Evolutionary conservation across 1,284 basidiomycete genomes (phyloP), one percentile per base, ranked within the genome.

Genomic region (Apiotrichum domesticum): DNA sequence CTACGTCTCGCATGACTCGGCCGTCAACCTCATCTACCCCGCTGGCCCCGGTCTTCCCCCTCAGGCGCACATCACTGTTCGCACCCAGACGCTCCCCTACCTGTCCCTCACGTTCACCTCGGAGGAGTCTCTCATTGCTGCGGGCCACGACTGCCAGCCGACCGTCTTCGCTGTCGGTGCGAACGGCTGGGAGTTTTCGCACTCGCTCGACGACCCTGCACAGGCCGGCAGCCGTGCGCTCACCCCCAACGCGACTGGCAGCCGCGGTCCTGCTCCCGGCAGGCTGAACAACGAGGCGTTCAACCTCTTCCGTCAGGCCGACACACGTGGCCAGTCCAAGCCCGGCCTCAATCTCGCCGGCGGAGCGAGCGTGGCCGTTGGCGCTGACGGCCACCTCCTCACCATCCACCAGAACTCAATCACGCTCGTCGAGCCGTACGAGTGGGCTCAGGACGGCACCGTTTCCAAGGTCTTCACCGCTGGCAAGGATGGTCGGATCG

Each of bases 371-470:
- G 21, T 21, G 21, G 65, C 68, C 21, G 53, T 73, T 42, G 62
- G 72, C 55, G 75, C 46, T 71, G 79, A 51, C 85, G 90, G 69
- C 10, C 88, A 88, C 73, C 79, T 90, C 60, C 73, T 68, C 67
- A 98, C 95, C 3, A 84, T 96, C 44, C 96, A 98, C 76, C 95
- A 98, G 81, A 99, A 98, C 79, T 96, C 94, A 44, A 98, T 99
- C 77, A 98, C 93, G n/a, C 87, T 81, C 65, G 81, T 96, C 47
- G 80, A 90, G 55, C 79, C 87, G 33, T 95, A 90, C 67, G 86
- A 87, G 59, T 82, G 81, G 60, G 79, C 74, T 0, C 72, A 78
- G 2, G 83, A 80, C 21, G 84, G 83, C 0, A 77, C 81, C 3
- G 86, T 97, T 6, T 80, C 79, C 47, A 83, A 83, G 66, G 86